Evolutionary conservation across 768 basidiomycete species (phyloP), one percentile per base, ranked within the genome.

Genomic region (Lanmaoa pseudosensibilis): DNA sequence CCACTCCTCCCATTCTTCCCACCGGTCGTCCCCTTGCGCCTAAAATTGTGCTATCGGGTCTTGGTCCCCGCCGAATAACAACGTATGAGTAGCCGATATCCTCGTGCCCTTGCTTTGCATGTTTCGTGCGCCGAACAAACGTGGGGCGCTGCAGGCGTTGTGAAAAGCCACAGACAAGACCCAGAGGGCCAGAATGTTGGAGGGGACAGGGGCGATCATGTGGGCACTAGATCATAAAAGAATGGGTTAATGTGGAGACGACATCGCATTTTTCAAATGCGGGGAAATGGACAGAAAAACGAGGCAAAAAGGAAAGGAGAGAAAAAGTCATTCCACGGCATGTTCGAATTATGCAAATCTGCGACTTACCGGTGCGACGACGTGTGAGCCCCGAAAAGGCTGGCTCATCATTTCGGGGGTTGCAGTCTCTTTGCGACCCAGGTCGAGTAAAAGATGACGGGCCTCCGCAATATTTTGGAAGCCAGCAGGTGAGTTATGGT

Each of bases 21-120:
- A 70, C 51, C 10, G 52, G 54, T 32, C 50, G 55, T 44, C 56
- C 57, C 40, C 33, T 30, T 46, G 55, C 55, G 34, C 19, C 54
- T 33, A 46, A 43, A 40, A 15, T 27, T 25, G 50, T 54, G 41
- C 48, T 52, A 45, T 65, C 58, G 9, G 94, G 94, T 55, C 95
- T 79, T 30, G 75, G 60, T 3, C 95, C 96, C 48, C 93, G 81
- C 33, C 85, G 86, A 53, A 99, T 80, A 32, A 94, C 90, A 46
- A 97, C 82, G 69, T 99, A 99, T 18, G 92, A 92, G 69, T 94
- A 98, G 34, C 83, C 84, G 36, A 86, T 81, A 62, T 96, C 90
- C 71, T 96, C 94, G 59, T 95, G 90, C 2, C 93, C 94, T 33
- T 82, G 72, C 25, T 81, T 83, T 23, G 89, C 87, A 70, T 96